A percentile compares a stretch with the other conserved stretches of the same genome.
Evolutionary conservation across 176 grass and related monocot species (phyloP).

Genomic region (Puccinellia tenuiflora): DNA sequence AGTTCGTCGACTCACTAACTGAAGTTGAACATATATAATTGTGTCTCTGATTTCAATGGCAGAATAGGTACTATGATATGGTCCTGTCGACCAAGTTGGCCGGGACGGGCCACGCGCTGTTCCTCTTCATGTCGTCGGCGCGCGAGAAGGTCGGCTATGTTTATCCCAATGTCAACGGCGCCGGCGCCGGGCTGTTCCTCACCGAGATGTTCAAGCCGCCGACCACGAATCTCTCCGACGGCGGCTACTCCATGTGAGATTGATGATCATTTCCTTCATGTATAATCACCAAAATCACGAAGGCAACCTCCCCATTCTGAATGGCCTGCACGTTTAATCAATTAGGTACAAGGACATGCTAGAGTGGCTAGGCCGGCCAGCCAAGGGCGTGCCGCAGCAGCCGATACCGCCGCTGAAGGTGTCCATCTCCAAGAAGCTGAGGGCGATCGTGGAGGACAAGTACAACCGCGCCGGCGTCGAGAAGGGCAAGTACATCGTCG

Average conservation of each 20-base stretch:
- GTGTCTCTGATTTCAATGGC: neutral
- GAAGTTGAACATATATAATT: neutral
- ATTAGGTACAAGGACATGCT: slow-evolving; percentile 76
- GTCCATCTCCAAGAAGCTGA: slow-evolving; percentile 82
- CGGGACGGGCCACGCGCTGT: slow-evolving; percentile 74
- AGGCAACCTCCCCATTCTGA: neutral
- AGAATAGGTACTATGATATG: slow-evolving; percentile 88
- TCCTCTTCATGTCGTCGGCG: slow-evolving; percentile 84
- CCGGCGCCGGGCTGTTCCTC: slow-evolving; percentile 69
- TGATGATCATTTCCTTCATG: neutral
- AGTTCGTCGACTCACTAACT: neutral
- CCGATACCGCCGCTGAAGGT: slow-evolving; percentile 54
- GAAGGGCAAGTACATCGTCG: slow-evolving; percentile 70
- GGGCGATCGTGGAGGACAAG: slow-evolving; percentile 66
- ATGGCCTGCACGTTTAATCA: neutral
- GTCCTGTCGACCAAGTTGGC: slow-evolving; percentile 72
- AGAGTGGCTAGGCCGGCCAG: slow-evolving; percentile 75
- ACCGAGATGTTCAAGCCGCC: slow-evolving; percentile 57
- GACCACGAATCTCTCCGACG: slow-evolving; percentile 53
- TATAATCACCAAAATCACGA: neutral
- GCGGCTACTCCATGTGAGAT: slow-evolving; percentile 76
- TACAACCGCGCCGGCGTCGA: slow-evolving; percentile 52
- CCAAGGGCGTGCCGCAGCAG: slow-evolving; percentile 48
- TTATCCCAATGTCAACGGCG: slow-evolving; percentile 75
- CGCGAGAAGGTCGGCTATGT: slow-evolving; percentile 85